Evolutionary conservation across 1,284 basidiomycete genomes (phyloP).

Genomic region (Erythrobasidium hasegawianum): DNA sequence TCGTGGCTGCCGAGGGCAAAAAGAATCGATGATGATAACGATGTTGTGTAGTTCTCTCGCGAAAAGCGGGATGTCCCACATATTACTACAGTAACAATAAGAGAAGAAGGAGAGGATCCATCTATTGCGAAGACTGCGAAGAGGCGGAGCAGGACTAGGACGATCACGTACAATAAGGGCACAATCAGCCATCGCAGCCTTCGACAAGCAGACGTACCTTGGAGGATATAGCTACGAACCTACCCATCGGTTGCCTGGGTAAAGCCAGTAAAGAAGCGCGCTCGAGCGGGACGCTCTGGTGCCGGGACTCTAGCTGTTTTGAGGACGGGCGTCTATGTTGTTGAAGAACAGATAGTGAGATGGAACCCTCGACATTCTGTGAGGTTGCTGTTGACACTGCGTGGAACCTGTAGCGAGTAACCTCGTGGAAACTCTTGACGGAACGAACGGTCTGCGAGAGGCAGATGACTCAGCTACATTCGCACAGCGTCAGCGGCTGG

Average conservation of each 20-base stretch:
- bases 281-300: constrained; percentile 1
- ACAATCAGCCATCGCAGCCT: not conserved
- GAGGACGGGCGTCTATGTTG: not conserved
- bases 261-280: constrained; percentile 4
- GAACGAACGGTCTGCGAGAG: constrained; percentile 66
- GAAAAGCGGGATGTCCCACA: not conserved
- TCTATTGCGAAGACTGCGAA: not conserved
- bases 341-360: constrained; percentile 40
- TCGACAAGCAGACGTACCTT: constrained; percentile 12
- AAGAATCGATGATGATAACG: constrained; percentile 11
- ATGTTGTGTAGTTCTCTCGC: constrained; percentile 16
- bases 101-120: not conserved
- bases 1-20: not conserved
- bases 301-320: not conserved
- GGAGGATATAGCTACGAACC: not conserved
- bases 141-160: no score
- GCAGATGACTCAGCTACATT: constrained; percentile 70
- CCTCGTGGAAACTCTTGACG: constrained; percentile 57
- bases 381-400: no score
- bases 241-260: not conserved
- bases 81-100: not conserved
- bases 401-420: constrained; percentile 54
- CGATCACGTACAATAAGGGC: no score
- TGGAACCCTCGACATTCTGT: not conserved
- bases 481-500: constrained; percentile 67